Conservation (phyloP, 2,329 filamentous ascomycete genomes). For the Hypoxylon sp. region DNA sequence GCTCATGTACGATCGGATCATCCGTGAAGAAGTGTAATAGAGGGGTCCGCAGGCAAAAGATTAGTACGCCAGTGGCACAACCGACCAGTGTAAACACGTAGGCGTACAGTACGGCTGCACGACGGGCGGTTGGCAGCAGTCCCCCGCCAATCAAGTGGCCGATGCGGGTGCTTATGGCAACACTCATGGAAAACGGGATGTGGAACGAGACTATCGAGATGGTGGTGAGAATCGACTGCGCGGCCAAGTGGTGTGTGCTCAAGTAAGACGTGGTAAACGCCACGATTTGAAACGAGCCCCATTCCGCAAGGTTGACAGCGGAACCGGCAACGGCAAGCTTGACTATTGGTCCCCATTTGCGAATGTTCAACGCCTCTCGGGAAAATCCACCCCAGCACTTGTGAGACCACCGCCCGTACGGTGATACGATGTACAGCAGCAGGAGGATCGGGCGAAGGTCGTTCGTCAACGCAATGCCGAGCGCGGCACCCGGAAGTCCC, state of each 20-base stretch:
- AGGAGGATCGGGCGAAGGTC: constrained; percentile 58
- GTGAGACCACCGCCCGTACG: constrained; percentile 50
- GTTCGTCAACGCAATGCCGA: constrained; percentile 59
- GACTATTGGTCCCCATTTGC: constrained; percentile 53
- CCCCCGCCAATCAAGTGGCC: constrained; percentile 54
- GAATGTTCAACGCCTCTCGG: constrained; percentile 44
- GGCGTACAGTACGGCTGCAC: constrained; percentile 46
- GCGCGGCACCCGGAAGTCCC: constrained; percentile 60
- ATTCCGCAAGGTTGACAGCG: constrained; percentile 54
- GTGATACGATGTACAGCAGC: constrained; percentile 54
- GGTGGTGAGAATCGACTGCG: constrained; percentile 53
- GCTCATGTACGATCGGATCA: constrained; percentile 42
- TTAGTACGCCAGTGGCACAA: constrained; percentile 44
- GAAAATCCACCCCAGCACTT: constrained; percentile 57
- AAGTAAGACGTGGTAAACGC: constrained; percentile 56
- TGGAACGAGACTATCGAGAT: constrained; percentile 54
- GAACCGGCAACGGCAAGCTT: constrained; percentile 51
- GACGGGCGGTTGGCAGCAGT: constrained; percentile 44
- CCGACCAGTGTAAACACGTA: constrained; percentile 47
- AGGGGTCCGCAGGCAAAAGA: constrained; percentile 45
- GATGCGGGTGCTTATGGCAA: constrained; percentile 53
- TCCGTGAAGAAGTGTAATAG: constrained; percentile 47
- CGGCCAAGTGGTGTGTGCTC: constrained; percentile 53
- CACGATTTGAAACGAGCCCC: constrained; percentile 54
- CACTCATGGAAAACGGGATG: constrained; percentile 53